Percentiles rank a stretch among this genome's conserved stretches.
Evolutionary conservation across 140 eudicot species (phyloP).

Genomic region (Anethum foeniculum): DNA sequence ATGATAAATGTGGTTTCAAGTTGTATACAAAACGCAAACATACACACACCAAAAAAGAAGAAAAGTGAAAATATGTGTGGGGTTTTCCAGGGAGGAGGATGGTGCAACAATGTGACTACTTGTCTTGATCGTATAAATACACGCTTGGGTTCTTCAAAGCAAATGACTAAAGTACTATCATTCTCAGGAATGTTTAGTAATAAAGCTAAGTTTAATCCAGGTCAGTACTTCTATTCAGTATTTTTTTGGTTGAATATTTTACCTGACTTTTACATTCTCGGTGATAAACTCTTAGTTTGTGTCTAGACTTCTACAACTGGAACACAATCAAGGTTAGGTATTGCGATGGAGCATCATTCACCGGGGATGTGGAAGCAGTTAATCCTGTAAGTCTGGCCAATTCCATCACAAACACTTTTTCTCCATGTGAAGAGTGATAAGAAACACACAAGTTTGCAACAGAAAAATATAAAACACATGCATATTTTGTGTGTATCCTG

Average conservation of each 20-base stretch:
- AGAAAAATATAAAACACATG: background rate
- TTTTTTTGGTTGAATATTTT: background rate
- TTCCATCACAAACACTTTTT: background rate
- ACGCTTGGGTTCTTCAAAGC: constrained; percentile 66
- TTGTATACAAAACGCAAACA: background rate
- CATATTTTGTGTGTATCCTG: background rate
- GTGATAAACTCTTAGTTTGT: background rate
- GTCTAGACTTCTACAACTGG: constrained; percentile 83
- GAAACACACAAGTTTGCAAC: background rate
- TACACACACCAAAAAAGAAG: background rate
- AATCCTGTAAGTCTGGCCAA: constrained; percentile 55
- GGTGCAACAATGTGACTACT: constrained; percentile 77
- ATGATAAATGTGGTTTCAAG: background rate
- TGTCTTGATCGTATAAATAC: constrained; percentile 54
- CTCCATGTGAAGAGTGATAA: background rate
- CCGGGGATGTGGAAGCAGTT: constrained; percentile 74
- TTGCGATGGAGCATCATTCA: constrained; percentile 91
- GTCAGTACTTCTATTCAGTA: constrained; percentile 18
- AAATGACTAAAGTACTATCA: constrained; percentile 51
- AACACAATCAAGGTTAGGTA: constrained; percentile 77
- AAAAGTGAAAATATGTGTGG: background rate
- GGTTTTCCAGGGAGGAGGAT: constrained; percentile 76
- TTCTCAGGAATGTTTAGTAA: constrained; percentile 76
- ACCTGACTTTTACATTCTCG: background rate
- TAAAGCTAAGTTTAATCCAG: constrained; percentile 57